Base-by-base conservation (phyloP, 2,329 filamentous ascomycete genomes). In the Fusarium odoratissimum region DNA sequence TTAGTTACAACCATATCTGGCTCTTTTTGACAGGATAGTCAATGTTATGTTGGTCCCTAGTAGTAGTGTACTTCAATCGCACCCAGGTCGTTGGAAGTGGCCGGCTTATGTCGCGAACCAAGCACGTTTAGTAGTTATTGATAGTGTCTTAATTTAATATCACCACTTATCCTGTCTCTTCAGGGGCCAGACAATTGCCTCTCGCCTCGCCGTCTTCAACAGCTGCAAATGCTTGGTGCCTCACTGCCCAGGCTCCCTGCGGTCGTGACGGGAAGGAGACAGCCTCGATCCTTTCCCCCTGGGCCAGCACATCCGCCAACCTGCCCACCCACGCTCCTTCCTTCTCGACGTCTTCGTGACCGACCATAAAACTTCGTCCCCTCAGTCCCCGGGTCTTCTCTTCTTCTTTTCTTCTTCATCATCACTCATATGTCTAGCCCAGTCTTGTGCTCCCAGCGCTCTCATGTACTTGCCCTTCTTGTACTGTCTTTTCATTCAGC, bases 401-500 rank as follows among this genome's bases (percentile, higher is more conserved):
- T 60, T 64, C 48, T 55, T 60, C n/a, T 60, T 37, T 37, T 67
- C 31, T 38, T 60, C 62, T 12, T 57, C 60, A 31, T 38, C 42
- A 25, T 31, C 30, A 46, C 19, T 56, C 48, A 14, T 35, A 31
- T 49, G 37, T 58, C 16, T 30, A 67, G 35, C 62, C 35, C 45
- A 49, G 14, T 67, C 62, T 46, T 60, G 45, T 52, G 16, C 11
- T 17, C 31, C 14, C 28, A 51, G 31, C 31, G 37, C 12, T 16
- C 44, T 28, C 60, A 23, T 65, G 56, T 42, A 44, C 44, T 37
- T 55, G 31, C 28, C 19, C 55, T 21, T 23, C 42, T 38, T 49
- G 31, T 49, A 25, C 35, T 46, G 33, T 42, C 21, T 6, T 28
- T 25, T 37, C 16, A 55, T 37, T 7, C 48, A 60, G 44, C 44